These are phyloP conservation scores for Colletotrichum paranaense DNA, from an alignment of 2,329 filamentous ascomycete genomes.

Conservation along the genomic window DNA sequence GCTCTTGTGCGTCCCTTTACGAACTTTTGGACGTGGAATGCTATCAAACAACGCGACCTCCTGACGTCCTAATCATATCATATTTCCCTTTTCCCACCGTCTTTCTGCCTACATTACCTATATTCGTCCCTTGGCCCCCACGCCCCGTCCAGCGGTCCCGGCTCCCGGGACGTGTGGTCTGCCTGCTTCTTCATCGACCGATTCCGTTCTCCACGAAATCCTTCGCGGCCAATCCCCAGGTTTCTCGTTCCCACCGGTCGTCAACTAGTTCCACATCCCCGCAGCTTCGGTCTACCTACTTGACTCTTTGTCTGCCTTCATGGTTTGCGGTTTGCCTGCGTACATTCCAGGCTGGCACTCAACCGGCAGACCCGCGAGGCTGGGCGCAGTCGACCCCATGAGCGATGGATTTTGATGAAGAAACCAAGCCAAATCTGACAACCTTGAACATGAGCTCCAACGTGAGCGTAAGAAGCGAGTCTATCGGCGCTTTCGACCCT, in stretches of 20 bases:
- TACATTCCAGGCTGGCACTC: neutral
- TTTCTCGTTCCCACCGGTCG: conserved; percentile 9
- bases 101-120: conserved; percentile 9
- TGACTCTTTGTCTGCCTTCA: neutral
- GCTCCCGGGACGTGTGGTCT: conserved; percentile 1
- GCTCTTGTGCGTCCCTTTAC: conserved; percentile 2
- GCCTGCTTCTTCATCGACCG: conserved; percentile 8
- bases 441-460: conserved; percentile 19
- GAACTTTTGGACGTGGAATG: conserved; percentile 12
- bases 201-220: conserved; percentile 16
- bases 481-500: conserved; percentile 9
- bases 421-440: conserved; percentile 28
- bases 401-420: conserved; percentile 34
- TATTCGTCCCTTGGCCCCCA: conserved; percentile 24
- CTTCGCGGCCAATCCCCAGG: conserved; percentile 17
- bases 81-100: neutral
- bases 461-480: conserved; percentile 27
- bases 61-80: neutral
- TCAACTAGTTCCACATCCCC: conserved; percentile 15
- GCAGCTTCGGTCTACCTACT: conserved; percentile 1
- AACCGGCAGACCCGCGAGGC: neutral
- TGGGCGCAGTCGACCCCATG: conserved; percentile 5
- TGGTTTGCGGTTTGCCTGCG: neutral
- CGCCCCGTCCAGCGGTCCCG: conserved; percentile 14
- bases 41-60: neutral